Base-by-base conservation (phyloP, 257 asterid genomes). In the Nicotiana otophora region DNA sequence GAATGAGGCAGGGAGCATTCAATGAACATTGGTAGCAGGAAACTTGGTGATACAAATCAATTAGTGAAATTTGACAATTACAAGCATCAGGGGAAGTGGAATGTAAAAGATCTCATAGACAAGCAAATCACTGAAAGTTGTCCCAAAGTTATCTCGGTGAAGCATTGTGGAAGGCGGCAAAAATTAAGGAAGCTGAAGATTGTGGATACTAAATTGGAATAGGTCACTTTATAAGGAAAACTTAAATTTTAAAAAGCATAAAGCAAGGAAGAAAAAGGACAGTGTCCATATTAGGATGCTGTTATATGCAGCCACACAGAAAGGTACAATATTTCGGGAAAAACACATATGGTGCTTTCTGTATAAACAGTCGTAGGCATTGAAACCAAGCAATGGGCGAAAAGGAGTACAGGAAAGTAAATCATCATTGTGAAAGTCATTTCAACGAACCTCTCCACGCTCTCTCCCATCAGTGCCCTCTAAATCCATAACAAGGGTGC, bases 391-490 rank as follows among this genome's bases (percentile, higher is more conserved):
- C 80, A 74, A 53, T 74, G 80, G 39, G 61, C 3, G 2, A 46
- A 72, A 46, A 74, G 4, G 62, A 74, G 51, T 23, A 60, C 1
- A 14, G 39, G 62, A 23, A 51, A 75, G 28, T 17, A 75, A 75
- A 75, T 74, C 63, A 74, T 74, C 80, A 46, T 51, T 16, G 9
- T 51, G 28, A 75, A 26, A 75, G 80, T 26, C 80, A 51, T 61
- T 19, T 54, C 60, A 57, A 74, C 74, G 57, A 74, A 95, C 99
- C 99, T 94, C 98, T 89, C 98, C 99, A 74, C 99, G 89, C 87
- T 96, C 99, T 91, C 98, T 93, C 89, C 98, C 99, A 91, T 96
- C 99, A 17, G 97, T 96, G 81, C 99, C 99, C 96, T 96, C 99
- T 53, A 96, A 90, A 86, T 96, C 99, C 99, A 96, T 96, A 57